Evolutionary conservation across 768 basidiomycete genomes (phyloP).

Genomic region (Termitomyces eurrhizus): DNA sequence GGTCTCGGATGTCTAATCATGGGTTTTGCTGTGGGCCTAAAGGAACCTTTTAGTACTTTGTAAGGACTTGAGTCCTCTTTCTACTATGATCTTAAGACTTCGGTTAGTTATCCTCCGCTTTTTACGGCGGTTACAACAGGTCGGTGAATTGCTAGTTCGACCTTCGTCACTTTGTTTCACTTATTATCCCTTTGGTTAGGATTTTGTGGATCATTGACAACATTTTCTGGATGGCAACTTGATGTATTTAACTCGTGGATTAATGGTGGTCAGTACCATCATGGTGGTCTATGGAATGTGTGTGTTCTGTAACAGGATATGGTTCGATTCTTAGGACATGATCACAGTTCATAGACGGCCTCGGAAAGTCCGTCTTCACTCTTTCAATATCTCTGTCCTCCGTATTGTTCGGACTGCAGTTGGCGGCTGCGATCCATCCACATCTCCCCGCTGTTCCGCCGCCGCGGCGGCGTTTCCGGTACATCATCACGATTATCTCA

Average conservation of each 20-base stretch:
- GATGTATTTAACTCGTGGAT: slow-evolving; percentile 86
- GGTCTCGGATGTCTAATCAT: slow-evolving; percentile 88
- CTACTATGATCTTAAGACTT: slow-evolving; percentile 4
- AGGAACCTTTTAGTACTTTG: slow-evolving; percentile 71
- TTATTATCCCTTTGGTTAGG: slow-evolving; percentile 38
- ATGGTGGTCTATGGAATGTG: slow-evolving; percentile 71
- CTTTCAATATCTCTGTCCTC: slow-evolving; percentile 74
- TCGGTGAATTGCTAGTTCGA: slow-evolving; percentile 21
- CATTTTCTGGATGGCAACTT: slow-evolving; percentile 94
- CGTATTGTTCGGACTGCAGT: slow-evolving; percentile 66
- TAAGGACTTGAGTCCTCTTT: slow-evolving; percentile 34
- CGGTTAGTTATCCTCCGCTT: slow-evolving; percentile 76
- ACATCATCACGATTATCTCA: slow-evolving; percentile 49
- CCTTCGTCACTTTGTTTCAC: background rate
- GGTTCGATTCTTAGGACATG: slow-evolving; percentile 1
- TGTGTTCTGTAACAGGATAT: slow-evolving; percentile 23
- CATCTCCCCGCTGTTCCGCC: slow-evolving; percentile 37
- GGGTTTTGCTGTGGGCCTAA: slow-evolving; percentile 73
- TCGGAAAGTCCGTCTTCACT: slow-evolving; percentile 78
- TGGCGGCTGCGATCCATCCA: slow-evolving; percentile 42
- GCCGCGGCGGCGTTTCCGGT: slow-evolving; percentile 42
- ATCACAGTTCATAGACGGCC: slow-evolving; percentile 78
- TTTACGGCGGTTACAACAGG: slow-evolving; percentile 90
- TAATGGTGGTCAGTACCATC: slow-evolving; percentile 51
- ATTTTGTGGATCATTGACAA: slow-evolving; percentile 95